These are phyloP conservation scores for Harrya chromipes DNA, from an alignment of 768 basidiomycete genomes.

Conservation along the genomic window DNA sequence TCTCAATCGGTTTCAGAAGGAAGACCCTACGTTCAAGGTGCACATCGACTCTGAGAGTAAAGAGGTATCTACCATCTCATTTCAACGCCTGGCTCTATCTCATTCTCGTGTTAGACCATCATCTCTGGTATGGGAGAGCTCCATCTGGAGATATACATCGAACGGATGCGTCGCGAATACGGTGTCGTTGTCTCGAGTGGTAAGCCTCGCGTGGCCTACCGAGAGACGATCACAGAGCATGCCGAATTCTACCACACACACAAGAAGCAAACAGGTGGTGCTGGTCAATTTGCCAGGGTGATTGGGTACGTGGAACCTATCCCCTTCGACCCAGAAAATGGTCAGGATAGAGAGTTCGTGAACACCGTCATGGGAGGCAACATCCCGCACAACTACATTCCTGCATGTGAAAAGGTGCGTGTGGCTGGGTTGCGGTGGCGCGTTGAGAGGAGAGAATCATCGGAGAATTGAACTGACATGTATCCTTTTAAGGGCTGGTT, in stretches of 20 bases:
- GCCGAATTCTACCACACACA: conserved; percentile 88
- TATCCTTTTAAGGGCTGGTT: conserved; percentile 71
- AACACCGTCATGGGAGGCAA: conserved; percentile 89
- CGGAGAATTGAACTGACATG: not conserved
- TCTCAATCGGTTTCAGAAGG: conserved; percentile 95
- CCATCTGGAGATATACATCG: conserved; percentile 98
- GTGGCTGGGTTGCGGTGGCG: not conserved
- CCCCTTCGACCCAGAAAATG: conserved; percentile 66
- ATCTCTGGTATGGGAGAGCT: conserved; percentile 99
- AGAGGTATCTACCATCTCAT: conserved; percentile 53
- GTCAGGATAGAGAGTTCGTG: conserved; percentile 82
- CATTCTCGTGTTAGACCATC: conserved; percentile 65
- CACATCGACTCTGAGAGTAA: conserved; percentile 93
- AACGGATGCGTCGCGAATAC: conserved; percentile 98
- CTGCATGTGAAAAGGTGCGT: conserved; percentile 87
- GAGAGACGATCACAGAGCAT: conserved; percentile 86
- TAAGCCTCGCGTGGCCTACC: conserved; percentile 94
- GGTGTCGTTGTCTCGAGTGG: conserved; percentile 90
- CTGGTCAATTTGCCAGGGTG: conserved; percentile 95
- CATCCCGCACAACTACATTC: conserved; percentile 89
- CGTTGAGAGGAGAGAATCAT: not conserved
- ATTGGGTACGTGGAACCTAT: conserved; percentile 90
- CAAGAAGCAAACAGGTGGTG: conserved; percentile 97
- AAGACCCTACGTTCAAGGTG: conserved; percentile 98
- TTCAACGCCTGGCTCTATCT: not conserved